These are phyloP conservation scores for Agaricus blazei DNA, from an alignment of 768 basidiomycete genomes.

Conservation along the genomic window DNA sequence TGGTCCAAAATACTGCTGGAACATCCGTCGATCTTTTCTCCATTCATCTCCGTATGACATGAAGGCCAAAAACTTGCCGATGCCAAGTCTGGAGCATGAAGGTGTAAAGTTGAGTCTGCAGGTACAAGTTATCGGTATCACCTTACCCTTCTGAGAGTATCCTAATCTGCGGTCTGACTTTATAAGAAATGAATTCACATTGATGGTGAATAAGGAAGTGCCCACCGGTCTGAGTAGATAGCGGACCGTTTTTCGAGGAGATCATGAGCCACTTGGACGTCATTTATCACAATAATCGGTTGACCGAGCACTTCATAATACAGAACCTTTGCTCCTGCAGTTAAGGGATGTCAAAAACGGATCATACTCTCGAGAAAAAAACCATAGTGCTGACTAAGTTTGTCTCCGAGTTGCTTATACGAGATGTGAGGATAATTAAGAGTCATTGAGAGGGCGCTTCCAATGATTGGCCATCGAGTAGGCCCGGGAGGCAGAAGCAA, in stretches of 20 bases:
- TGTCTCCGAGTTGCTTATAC: too few species aligned
- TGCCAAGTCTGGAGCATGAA: neutral
- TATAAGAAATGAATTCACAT: neutral
- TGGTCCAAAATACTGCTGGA: constrained; percentile 20
- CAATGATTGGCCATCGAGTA: too few species aligned
- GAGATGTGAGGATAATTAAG: too few species aligned
- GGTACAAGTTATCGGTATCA: neutral
- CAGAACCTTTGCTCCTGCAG: constrained; percentile 33
- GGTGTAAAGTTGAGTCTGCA: neutral
- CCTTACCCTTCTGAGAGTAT: constrained; percentile 4
- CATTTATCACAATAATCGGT: constrained; percentile 34
- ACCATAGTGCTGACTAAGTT: too few species aligned
- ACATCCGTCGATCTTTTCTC: constrained; percentile 18
- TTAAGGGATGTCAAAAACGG: neutral
- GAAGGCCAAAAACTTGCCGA: constrained; percentile 1
- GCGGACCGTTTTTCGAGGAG: constrained; percentile 50
- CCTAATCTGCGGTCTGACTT: neutral
- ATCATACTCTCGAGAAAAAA: neutral
- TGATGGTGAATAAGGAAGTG: too few species aligned
- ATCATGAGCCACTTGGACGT: constrained; percentile 37
- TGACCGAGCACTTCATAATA: constrained; percentile 46
- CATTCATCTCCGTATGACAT: constrained; percentile 21
- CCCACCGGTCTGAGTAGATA: constrained; percentile 8
- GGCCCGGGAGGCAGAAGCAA: too few species aligned
- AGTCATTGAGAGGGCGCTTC: too few species aligned